Evolutionary conservation across 495 filamentous ascomycete species (phyloP), one percentile per base, ranked within the genome.

Genomic region (Neurospora discreta): DNA sequence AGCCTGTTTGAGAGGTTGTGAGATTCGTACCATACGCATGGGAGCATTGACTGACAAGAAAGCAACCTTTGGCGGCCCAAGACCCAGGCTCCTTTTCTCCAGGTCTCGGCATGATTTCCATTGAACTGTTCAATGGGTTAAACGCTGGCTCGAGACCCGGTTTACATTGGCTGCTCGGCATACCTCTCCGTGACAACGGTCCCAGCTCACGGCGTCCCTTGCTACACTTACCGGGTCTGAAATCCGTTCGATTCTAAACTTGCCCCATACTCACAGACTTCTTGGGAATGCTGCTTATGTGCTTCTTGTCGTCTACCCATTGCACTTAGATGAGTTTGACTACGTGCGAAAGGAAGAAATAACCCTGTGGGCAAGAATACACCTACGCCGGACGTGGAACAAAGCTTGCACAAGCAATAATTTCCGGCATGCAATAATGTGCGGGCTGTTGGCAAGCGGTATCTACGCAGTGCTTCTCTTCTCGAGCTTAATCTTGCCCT

Each of bases 361-460:
- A 39, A 65, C 70, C 68, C 20, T 40, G 26, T 52, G 42, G 68
- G 70, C 36, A 26, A 39, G n/a, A n/a, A 69, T 70, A 46, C 71
- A 58, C 60, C 42, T 70, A 72, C 42, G 70, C 42, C 68, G 38
- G 68, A 23, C 40, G 11, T 73, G 69, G 41, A 46, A 73, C 43
- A 30, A 40, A 23, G 23, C 69, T 4, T 68, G 74, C 76, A 75
- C 70, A 69, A 74, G 74, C 75, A 75, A 78, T 78, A 78, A 74
- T 75, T 36, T 74, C 71, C 44, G 8, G 52, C 3, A n/a, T 70
- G 71, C 71, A 73, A 67, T 72, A 15, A n/a, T 15, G 23, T 71
- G 70, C 41, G 60, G 26, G 58, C 39, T 36, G 41, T 69, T 71
- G 67, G 69, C 30, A 68, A 60, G 11, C 16, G 33, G 42, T 39